Evolutionary conservation across 768 basidiomycete genomes (phyloP).

Genomic region (Lentinula raphanica): DNA sequence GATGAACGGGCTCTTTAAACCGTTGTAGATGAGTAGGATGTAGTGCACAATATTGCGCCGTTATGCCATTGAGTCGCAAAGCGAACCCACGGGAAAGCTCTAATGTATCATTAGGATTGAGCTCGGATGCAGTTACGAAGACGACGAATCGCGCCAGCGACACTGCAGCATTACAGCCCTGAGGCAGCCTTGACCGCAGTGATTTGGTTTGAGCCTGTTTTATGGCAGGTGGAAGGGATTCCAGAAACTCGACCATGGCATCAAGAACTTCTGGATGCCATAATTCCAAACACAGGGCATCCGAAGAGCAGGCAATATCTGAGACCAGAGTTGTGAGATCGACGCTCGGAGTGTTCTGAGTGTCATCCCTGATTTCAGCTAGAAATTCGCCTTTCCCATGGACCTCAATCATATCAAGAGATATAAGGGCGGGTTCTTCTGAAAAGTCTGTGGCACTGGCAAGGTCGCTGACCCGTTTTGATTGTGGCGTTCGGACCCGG

Average conservation of each 20-base stretch:
- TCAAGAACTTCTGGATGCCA: slow-evolving; percentile 60
- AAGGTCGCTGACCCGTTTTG: slow-evolving; percentile 15
- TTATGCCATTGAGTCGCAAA: slow-evolving; percentile 43
- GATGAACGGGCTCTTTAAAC: slow-evolving; percentile 28
- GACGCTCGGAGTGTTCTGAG: slow-evolving; percentile 33
- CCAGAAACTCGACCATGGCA: slow-evolving; percentile 46
- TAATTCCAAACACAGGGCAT: slow-evolving; percentile 58
- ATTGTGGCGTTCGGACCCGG: slow-evolving; percentile 38
- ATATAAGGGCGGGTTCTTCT: slow-evolving; percentile 49
- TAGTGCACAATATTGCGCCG: slow-evolving; percentile 52
- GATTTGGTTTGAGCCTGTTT: slow-evolving; percentile 11
- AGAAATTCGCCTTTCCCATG: slow-evolving; percentile 37
- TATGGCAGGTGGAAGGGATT: slow-evolving; percentile 20
- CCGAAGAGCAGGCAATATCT: slow-evolving; percentile 45
- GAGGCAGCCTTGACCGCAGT: slow-evolving; percentile 39
- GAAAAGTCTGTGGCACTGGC: slow-evolving; percentile 26
- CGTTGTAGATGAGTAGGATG: slow-evolving; percentile 32
- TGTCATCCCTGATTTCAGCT: slow-evolving; percentile 47
- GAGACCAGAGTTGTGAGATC: slow-evolving; percentile 37
- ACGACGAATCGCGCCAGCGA: slow-evolving; percentile 59
- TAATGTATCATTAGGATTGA: slow-evolving; percentile 65
- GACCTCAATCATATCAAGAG: slow-evolving; percentile 53
- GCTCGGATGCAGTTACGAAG: slow-evolving; percentile 73
- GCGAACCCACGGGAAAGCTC: slow-evolving; percentile 69
- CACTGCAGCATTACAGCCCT: slow-evolving; percentile 51